A percentile compares a stretch with the other conserved stretches of the same genome.
Evolutionary conservation across 177 flowering plant genomes (phyloP).

Genomic region (Vitis hybrid): DNA sequence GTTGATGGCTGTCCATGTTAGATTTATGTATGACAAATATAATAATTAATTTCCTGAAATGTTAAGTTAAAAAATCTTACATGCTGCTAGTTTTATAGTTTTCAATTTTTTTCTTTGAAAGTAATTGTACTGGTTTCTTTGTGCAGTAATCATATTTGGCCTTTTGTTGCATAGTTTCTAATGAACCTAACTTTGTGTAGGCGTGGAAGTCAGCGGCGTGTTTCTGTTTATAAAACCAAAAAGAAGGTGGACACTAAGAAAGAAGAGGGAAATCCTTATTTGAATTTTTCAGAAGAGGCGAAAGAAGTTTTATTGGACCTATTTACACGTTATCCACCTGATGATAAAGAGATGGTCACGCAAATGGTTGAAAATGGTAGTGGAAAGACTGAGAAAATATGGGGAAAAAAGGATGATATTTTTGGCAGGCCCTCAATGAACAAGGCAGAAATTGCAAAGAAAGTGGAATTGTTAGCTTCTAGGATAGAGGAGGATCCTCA

Average conservation of each 20-base stretch:
- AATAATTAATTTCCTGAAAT: not conserved
- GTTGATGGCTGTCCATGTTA: not conserved
- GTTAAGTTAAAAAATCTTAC: not conserved
- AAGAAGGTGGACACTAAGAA: constrained; percentile 15
- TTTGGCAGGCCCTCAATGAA: constrained; percentile 51
- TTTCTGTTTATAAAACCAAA: constrained; percentile 57
- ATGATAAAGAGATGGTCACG: constrained; percentile 34
- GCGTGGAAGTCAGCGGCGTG: constrained; percentile 49
- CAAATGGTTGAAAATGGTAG: constrained; percentile 20
- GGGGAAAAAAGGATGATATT: constrained; percentile 34
- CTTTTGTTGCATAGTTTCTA: not conserved
- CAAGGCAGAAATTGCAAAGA: constrained; percentile 47
- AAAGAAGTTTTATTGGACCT: constrained; percentile 51
- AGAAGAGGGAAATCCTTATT: constrained; percentile 23
- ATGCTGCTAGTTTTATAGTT: not conserved
- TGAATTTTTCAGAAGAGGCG: constrained; percentile 69
- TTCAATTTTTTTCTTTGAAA: not conserved
- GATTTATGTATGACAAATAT: not conserved
- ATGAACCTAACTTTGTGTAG: constrained; percentile 30
- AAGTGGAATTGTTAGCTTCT: constrained; percentile 45
- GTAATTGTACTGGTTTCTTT: not conserved
- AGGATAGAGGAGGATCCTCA: constrained; percentile 31
- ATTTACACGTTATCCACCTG: constrained; percentile 74
- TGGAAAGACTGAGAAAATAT: constrained; percentile 17
- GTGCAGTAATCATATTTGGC: not conserved